Evolutionary conservation across 495 filamentous ascomycete species (phyloP).

Genomic region (Penicillium crystallinum): DNA sequence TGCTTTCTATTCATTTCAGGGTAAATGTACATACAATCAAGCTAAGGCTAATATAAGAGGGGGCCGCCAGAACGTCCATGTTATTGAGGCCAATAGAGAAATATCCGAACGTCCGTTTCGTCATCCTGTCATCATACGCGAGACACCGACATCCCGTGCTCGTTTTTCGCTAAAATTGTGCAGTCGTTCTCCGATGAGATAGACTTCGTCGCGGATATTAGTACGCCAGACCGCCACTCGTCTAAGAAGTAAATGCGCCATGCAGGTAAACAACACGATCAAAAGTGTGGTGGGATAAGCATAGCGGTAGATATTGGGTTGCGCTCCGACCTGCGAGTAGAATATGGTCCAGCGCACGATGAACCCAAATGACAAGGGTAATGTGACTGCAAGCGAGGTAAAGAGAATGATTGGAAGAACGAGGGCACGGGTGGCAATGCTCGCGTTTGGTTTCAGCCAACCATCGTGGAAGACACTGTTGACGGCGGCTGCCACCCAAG

Average conservation of each 20-base stretch:
- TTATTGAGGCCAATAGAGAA: neutral
- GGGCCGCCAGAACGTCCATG: neutral
- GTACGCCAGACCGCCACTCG: conserved; percentile 70
- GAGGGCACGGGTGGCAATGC: conserved; percentile 75
- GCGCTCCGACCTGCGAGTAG: conserved; percentile 36
- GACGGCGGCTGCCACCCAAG: conserved; percentile 67
- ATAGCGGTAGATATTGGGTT: conserved; percentile 62
- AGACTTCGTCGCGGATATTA: conserved; percentile 88
- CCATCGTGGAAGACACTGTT: conserved; percentile 70
- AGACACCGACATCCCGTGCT: conserved; percentile 38
- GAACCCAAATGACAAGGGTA: conserved; percentile 52
- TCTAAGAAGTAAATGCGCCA: conserved; percentile 40
- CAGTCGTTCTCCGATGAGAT: conserved; percentile 86
- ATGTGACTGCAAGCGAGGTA: conserved; percentile 51
- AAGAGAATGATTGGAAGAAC: conserved; percentile 64
- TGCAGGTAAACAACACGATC: conserved; percentile 39
- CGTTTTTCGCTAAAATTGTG: conserved; percentile 80
- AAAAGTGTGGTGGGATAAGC: conserved; percentile 59
- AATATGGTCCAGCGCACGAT: conserved; percentile 41
- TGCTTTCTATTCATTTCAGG: neutral
- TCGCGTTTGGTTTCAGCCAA: conserved; percentile 74
- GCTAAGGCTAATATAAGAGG: neutral
- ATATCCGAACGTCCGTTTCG: neutral
- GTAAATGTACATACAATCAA: neutral
- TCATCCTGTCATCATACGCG: conserved; percentile 38